phyloP scores from a whole-genome alignment of 495 filamentous ascomycete species.

The Aspergillus ellipticus region DNA sequence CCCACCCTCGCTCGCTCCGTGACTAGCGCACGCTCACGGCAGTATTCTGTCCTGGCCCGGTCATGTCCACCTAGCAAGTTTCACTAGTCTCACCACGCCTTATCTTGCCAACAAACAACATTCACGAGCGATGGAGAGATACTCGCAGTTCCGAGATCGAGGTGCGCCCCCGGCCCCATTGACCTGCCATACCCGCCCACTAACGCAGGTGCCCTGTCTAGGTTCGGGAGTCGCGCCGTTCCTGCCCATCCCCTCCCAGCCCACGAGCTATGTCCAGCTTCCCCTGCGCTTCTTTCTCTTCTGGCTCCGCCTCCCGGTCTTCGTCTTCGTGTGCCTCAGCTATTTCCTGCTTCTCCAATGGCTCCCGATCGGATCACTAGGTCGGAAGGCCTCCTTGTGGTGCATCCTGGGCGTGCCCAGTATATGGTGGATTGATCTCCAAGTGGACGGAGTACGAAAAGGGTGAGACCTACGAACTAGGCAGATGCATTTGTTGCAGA shows the following conservation, averaged over 20 bases:
- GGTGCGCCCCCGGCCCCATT: constrained; percentile 46
- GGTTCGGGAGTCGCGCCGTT: constrained; percentile 96
- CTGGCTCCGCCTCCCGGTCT: constrained; percentile 71
- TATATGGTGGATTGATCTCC: constrained; percentile 96
- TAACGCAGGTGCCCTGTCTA: constrained; percentile 35
- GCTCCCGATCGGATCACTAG: constrained; percentile 75
- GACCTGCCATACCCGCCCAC: not conserved
- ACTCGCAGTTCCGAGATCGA: constrained; percentile 91
- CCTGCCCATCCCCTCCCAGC: constrained; percentile 66
- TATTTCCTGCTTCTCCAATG: constrained; percentile 84
- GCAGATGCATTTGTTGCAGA: not conserved
- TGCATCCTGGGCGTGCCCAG: constrained; percentile 78
- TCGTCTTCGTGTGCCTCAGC: constrained; percentile 60
- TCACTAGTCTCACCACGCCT: no score
- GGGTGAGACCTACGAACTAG: no score
- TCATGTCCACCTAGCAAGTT: constrained; percentile 5
- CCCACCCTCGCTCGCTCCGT: no score
- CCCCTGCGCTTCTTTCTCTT: constrained; percentile 70
- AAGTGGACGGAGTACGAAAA: constrained; percentile 91
- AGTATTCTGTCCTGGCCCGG: not conserved
- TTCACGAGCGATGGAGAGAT: constrained; percentile 77
- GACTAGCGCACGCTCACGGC: not conserved
- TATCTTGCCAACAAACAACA: not conserved
- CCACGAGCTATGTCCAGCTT: constrained; percentile 52
- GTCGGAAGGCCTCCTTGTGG: constrained; percentile 84